Evolutionary conservation across 208 protist species (phyloP), one percentile per base, ranked within the genome.

Genomic region (Trypanosoma platydactyli): DNA sequence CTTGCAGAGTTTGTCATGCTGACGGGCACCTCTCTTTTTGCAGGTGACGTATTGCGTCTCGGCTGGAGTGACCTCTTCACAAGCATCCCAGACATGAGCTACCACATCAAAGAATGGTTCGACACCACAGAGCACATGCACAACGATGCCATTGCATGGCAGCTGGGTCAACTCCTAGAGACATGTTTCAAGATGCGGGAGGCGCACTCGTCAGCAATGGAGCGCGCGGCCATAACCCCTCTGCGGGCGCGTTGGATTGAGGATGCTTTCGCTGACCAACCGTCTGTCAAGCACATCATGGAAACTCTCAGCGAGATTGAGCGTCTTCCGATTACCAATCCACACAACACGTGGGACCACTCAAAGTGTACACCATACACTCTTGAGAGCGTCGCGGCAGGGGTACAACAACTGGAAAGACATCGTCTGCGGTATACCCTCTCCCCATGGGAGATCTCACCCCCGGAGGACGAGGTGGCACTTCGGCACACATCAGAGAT

Each of bases 91-190:
- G 88, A 96, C 71, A 88, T 94, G 75, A 81, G 81, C 49, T 92
- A 92, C 66, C 86, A 97, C 78, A 92, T 97, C 67, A 91, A 94
- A 63, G 86, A 95, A 46, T 96, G 91, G 91, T 96, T 96, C 69
- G 77, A 96, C 74, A 77, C 59, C 51, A 84, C 80, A 30, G 91
- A 96, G 71, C 89, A 95, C 73, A 94, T 97, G 88, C 90, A 95
- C 68, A 94, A 95, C 63, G 92, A 97, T 83, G 89, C 89, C 30
- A 77, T 96, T 59, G 86, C 88, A 20, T 95, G 89, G 92, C 91
- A 96, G 73, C 79, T 96, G 18, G 91, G 91, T 15, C 87, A 96
- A 29, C 68, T 97, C 53, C 76, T 97, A 18, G 86, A 94, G 64
- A 86, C 79, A 24, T 91, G 88, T 64, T 95, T 94, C 67, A 83